These are phyloP conservation scores for Globisporangium irregulare DNA, from an alignment of 352 stramenopile species.

Conservation along the genomic window DNA sequence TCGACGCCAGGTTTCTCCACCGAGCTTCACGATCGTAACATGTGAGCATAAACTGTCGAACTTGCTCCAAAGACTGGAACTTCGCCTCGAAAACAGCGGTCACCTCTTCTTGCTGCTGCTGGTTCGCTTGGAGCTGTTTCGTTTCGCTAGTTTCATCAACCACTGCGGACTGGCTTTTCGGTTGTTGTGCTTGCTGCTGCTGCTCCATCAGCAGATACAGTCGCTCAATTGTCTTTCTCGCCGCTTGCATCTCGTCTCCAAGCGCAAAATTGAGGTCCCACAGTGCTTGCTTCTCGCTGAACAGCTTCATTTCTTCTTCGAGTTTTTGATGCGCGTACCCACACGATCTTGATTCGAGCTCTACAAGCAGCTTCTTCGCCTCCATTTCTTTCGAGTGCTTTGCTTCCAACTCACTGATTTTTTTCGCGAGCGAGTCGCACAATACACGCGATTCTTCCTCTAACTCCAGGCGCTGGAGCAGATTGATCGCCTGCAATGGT, in stretches of 20 bases:
- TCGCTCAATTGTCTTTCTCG: constrained; percentile 39
- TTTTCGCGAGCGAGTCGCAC: constrained; percentile 21
- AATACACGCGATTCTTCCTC: constrained; percentile 26
- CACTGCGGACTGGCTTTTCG: neutral
- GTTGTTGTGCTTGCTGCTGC: neutral
- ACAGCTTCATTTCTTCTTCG: constrained; percentile 52
- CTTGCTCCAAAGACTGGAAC: constrained; percentile 39
- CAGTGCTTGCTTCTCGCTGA: constrained; percentile 57
- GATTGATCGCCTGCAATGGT: constrained; percentile 50
- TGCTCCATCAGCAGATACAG: constrained; percentile 36
- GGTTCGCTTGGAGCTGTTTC: constrained; percentile 7
- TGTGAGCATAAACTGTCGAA: constrained; percentile 50
- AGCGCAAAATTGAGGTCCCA: constrained; percentile 53
- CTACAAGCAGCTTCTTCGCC: constrained; percentile 39
- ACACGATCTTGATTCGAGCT: constrained; percentile 43
- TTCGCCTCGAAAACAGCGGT: constrained; percentile 48
- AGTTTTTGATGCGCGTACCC: constrained; percentile 45
- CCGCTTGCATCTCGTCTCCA: constrained; percentile 36
- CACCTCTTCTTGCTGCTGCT: constrained; percentile 36
- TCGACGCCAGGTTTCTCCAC: constrained; percentile 46
- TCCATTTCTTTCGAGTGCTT: constrained; percentile 18
- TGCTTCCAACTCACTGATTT: constrained; percentile 21
- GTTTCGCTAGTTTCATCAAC: constrained; percentile 1
- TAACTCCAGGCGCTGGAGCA: constrained; percentile 44
- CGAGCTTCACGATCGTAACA: constrained; percentile 69